phyloP scores from a whole-genome alignment of 2,329 filamentous ascomycete genomes.

The Ceratocystis eucalypticola region DNA sequence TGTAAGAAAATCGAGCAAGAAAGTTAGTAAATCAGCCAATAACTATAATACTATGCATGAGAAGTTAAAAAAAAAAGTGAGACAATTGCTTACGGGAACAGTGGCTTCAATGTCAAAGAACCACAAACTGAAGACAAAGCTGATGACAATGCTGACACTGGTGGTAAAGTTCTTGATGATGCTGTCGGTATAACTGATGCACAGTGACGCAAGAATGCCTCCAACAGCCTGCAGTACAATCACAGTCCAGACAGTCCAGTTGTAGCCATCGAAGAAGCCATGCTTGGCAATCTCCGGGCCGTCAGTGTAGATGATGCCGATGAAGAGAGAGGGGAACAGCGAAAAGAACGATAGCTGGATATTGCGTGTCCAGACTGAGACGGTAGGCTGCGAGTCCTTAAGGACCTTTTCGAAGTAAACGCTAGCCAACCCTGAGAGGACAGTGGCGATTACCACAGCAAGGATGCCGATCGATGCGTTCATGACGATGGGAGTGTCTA shows the following conservation, averaged over 20 bases:
- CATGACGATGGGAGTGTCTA: conserved; percentile 30
- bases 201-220: conserved; percentile 54
- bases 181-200: conserved; percentile 40
- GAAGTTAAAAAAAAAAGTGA: neutral
- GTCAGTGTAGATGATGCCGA: conserved; percentile 78
- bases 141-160: conserved; percentile 79
- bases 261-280: conserved; percentile 92
- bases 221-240: conserved; percentile 72
- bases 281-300: conserved; percentile 68
- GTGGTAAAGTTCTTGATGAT: conserved; percentile 91
- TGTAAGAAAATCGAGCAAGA: conserved; percentile 27
- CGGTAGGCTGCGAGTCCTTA: conserved; percentile 63
- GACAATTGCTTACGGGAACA: conserved; percentile 44
- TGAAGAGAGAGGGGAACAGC: conserved; percentile 72
- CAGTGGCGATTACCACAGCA: conserved; percentile 64
- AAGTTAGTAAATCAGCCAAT: neutral
- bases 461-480: conserved; percentile 59
- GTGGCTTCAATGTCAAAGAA: conserved; percentile 73
- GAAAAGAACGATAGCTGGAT: conserved; percentile 92
- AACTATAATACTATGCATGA: conserved; percentile 5
- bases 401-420: conserved; percentile 86
- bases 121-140: conserved; percentile 69
- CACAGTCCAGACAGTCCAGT: conserved; percentile 76
- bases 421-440: conserved; percentile 70
- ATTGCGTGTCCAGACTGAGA: conserved; percentile 86